phyloP scores from a whole-genome alignment of 345 rosid species.

The Rhodamnia argentea region DNA sequence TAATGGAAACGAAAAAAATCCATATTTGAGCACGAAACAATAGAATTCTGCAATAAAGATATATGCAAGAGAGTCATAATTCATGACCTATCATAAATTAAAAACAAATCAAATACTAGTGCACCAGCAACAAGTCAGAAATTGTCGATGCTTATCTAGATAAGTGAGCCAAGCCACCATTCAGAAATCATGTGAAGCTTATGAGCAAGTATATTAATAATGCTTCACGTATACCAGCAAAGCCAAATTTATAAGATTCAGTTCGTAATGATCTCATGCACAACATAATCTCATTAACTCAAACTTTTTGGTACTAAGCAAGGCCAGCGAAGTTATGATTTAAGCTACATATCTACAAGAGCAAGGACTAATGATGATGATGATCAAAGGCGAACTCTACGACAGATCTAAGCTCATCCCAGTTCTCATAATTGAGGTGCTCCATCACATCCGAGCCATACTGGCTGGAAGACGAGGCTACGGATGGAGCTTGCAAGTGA shows the following conservation, averaged over 20 bases:
- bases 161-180: neutral
- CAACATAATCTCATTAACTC: neutral
- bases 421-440: conserved; percentile 23
- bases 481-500: conserved; percentile 8
- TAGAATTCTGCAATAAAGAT: neutral
- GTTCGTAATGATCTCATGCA: neutral
- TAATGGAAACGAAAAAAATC: neutral
- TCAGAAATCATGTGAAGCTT: neutral
- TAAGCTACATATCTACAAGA: neutral
- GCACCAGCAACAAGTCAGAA: neutral
- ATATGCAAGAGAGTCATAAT: neutral
- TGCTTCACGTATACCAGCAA: neutral
- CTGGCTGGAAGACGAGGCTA: conserved; percentile 25
- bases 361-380: neutral
- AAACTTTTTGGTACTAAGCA: neutral
- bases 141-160: neutral
- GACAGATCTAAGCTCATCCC: conserved; percentile 74
- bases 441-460: conserved; percentile 16
- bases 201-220: neutral
- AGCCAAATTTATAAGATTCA: neutral
- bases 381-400: conserved; percentile 50
- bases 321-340: neutral
- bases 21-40: neutral
- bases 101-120: neutral
- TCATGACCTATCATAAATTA: neutral